Percentiles rank a stretch among this genome's conserved stretches.
Conservation (phyloP, 1,284 basidiomycete species). For the Rhodotorula sp. region DNA sequence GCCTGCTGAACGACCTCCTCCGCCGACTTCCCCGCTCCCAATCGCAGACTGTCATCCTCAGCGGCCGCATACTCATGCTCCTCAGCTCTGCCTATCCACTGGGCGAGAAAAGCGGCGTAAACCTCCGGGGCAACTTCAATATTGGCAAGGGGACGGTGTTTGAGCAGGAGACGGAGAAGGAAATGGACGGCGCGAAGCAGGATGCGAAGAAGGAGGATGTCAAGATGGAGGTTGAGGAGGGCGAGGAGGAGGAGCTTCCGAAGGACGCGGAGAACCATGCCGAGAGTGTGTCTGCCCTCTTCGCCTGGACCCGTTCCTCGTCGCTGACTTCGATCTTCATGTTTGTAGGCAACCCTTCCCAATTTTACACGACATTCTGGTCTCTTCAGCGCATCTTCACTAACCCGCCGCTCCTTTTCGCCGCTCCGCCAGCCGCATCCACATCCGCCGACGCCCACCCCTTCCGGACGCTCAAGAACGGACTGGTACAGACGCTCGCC, state of each 20-base stretch:
- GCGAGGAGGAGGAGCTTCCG: neutral
- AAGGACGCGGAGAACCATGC: constrained; percentile 13
- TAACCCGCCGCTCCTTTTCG: constrained; percentile 43
- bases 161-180: constrained; percentile 31
- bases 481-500: constrained; percentile 67
- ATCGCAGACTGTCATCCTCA: constrained; percentile 70
- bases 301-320: too few species aligned
- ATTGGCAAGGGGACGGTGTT: constrained; percentile 57
- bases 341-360: constrained; percentile 22
- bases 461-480: constrained; percentile 62
- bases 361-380: constrained; percentile 82
- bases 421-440: neutral
- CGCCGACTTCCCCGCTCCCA: constrained; percentile 79
- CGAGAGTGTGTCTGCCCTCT: constrained; percentile 8
- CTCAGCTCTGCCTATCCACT: constrained; percentile 79
- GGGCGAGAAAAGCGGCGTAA: constrained; percentile 84
- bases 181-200: constrained; percentile 3
- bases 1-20: constrained; percentile 80
- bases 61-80: constrained; percentile 81
- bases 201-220: constrained; percentile 7
- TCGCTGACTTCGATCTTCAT: too few species aligned
- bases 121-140: constrained; percentile 72
- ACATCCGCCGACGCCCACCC: neutral
- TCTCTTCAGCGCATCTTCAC: constrained; percentile 59
- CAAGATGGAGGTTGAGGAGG: constrained; percentile 4